Evolutionary conservation across 2,329 filamentous ascomycete genomes (phyloP).

Genomic region (Phaeosphaeria sp.): DNA sequence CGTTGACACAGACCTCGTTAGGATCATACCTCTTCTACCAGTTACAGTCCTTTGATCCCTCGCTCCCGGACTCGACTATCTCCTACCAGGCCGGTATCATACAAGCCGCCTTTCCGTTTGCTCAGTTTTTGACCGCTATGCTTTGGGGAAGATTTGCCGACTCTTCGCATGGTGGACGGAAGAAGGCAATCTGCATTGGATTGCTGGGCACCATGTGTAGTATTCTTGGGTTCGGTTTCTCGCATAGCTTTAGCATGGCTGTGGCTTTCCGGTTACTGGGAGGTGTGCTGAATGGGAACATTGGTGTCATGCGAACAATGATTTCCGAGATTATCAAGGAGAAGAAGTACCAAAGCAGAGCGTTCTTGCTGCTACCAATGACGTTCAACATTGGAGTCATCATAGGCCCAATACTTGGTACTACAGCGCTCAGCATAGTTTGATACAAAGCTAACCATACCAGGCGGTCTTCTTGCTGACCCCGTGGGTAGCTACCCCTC

Average conservation of each 20-base stretch:
- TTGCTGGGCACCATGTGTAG: conserved; percentile 72
- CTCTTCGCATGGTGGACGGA: conserved; percentile 69
- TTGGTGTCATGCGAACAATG: conserved; percentile 77
- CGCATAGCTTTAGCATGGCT: conserved; percentile 65
- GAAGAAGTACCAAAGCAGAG: conserved; percentile 66
- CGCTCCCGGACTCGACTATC: conserved; percentile 67
- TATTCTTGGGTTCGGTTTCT: conserved; percentile 73
- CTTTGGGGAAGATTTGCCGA: conserved; percentile 78
- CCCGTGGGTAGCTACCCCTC: conserved; percentile 67
- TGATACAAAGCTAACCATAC: conserved; percentile 37
- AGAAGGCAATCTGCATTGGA: conserved; percentile 79
- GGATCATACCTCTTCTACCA: conserved; percentile 85
- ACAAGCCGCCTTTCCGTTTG: conserved; percentile 78
- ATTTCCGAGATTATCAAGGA: conserved; percentile 74
- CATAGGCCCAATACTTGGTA: conserved; percentile 51
- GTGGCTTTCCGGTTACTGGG: conserved; percentile 71
- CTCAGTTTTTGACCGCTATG: conserved; percentile 83
- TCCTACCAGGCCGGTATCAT: conserved; percentile 79
- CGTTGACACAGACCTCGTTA: conserved; percentile 72
- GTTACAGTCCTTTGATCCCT: conserved; percentile 76
- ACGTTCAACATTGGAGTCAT: conserved; percentile 68
- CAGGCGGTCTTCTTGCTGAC: conserved; percentile 72
- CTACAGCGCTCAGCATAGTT: too few species aligned
- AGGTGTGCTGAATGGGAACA: conserved; percentile 73
- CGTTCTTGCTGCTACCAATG: conserved; percentile 68